A percentile compares a stretch with the other conserved stretches of the same genome.
phyloP scores from a whole-genome alignment of 768 basidiomycete genomes.

The Hydnomerulius pinastri region DNA sequence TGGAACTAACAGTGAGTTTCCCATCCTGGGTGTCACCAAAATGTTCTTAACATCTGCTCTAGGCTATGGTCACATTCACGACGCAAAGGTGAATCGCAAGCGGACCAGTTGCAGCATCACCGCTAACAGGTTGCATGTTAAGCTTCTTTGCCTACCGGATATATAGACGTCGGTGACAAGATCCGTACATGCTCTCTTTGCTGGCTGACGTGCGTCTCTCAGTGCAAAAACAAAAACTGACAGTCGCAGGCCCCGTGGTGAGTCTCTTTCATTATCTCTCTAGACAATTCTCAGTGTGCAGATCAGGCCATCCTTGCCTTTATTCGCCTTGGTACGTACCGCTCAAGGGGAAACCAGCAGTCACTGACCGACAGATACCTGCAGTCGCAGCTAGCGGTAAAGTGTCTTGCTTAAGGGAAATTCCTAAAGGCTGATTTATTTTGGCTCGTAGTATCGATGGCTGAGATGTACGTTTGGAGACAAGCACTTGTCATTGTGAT shows the following conservation, averaged over 20 bases:
- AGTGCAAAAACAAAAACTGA: constrained; percentile 16
- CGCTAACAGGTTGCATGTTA: neutral
- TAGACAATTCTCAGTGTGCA: neutral
- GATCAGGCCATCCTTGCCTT: constrained; percentile 17
- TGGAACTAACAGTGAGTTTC: constrained; percentile 21
- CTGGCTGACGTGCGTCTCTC: neutral
- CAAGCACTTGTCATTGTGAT: neutral
- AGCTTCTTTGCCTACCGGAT: constrained; percentile 30
- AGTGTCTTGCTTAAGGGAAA: neutral
- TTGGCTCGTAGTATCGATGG: constrained; percentile 16
- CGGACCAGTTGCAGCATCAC: neutral
- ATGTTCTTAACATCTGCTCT: neutral
- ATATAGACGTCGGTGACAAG: constrained; percentile 18
- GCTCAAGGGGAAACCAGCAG: too few species aligned
- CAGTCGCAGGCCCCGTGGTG: constrained; percentile 20
- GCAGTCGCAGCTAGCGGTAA: constrained; percentile 24
- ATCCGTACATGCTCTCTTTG: neutral
- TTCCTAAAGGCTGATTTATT: neutral
- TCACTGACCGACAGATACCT: neutral
- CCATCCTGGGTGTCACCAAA: neutral
- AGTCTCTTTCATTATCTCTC: neutral
- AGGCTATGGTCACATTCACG: constrained; percentile 29
- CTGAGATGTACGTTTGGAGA: constrained; percentile 19
- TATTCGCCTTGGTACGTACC: constrained; percentile 18
- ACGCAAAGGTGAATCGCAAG: constrained; percentile 16